phyloP scores from a whole-genome alignment of 1,284 basidiomycete species.

The Leccinum pseudoinsigne region DNA sequence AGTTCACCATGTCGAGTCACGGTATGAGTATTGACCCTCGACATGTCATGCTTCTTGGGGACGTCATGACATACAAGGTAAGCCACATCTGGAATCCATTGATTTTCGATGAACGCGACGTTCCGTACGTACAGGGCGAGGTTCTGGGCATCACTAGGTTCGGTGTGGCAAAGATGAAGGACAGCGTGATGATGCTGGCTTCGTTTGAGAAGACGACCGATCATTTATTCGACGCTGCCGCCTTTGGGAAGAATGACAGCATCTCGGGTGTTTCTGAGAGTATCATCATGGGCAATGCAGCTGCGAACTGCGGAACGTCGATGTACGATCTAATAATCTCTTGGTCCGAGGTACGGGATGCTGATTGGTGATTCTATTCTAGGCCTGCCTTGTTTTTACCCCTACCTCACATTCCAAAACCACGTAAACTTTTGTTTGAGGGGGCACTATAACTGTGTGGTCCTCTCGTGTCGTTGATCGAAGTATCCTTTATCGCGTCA shows the following conservation, averaged over 20 bases:
- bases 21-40: slow-evolving; percentile 99
- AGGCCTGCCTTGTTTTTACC: slow-evolving; percentile 58
- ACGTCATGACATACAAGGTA: slow-evolving; percentile 99
- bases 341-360: not conserved
- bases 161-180: slow-evolving; percentile 99
- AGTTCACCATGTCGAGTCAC: slow-evolving; percentile 96
- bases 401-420: slow-evolving; percentile 51
- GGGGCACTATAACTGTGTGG: slow-evolving; percentile 38
- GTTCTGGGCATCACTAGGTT: slow-evolving; percentile 98
- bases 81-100: slow-evolving; percentile 1
- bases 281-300: slow-evolving; percentile 99
- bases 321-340: slow-evolving; percentile 60
- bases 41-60: slow-evolving; percentile 97
- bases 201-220: slow-evolving; percentile 99
- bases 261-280: slow-evolving; percentile 98
- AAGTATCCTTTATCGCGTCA: not conserved
- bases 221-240: slow-evolving; percentile 97
- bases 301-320: slow-evolving; percentile 92
- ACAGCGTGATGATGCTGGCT: slow-evolving; percentile 98
- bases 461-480: not conserved
- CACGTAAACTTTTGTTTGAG: slow-evolving; percentile 58
- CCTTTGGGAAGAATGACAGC: slow-evolving; percentile 93
- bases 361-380: slow-evolving; percentile 26
- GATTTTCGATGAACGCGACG: not conserved
- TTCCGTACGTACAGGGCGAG: slow-evolving; percentile 66